These are phyloP conservation scores for Candida yuanshanica DNA, from an alignment of 805 yeast species.

Conservation along the genomic window DNA sequence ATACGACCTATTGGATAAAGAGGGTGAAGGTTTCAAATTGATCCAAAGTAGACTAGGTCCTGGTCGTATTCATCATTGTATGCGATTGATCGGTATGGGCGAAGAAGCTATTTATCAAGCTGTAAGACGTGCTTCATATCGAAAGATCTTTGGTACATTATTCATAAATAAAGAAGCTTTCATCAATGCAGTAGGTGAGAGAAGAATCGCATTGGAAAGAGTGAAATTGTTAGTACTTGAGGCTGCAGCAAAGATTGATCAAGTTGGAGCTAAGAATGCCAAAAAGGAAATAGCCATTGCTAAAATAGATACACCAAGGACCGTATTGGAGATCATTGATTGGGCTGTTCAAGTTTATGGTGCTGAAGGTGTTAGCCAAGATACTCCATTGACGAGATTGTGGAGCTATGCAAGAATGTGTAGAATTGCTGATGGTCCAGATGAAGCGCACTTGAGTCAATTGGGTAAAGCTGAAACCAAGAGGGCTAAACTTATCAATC, in stretches of 20 bases:
- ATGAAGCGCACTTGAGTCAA: constrained; percentile 57
- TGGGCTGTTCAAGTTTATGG: constrained; percentile 63
- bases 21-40: constrained; percentile 58
- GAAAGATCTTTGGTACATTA: constrained; percentile 47
- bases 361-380: constrained; percentile 60
- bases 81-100: constrained; percentile 58
- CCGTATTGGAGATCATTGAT: constrained; percentile 45
- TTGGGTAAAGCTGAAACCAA: constrained; percentile 45
- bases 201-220: constrained; percentile 47
- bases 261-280: constrained; percentile 48
- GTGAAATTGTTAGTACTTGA: constrained; percentile 49
- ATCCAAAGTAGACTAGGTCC: constrained; percentile 64
- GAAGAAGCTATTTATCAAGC: constrained; percentile 46
- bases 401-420: constrained; percentile 50
- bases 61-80: constrained; percentile 67
- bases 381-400: constrained; percentile 49
- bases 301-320: constrained; percentile 55
- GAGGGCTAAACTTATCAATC: constrained; percentile 31
- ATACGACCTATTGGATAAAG: constrained; percentile 33
- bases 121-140: constrained; percentile 44
- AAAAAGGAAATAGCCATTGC: constrained; percentile 55
- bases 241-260: constrained; percentile 58
- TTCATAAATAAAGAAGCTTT: constrained; percentile 47
- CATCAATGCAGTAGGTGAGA: constrained; percentile 42
- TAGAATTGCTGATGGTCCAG: constrained; percentile 66